Evolutionary conservation across 139 green algal species (phyloP).

Genomic region (Haematococcus sp.): DNA sequence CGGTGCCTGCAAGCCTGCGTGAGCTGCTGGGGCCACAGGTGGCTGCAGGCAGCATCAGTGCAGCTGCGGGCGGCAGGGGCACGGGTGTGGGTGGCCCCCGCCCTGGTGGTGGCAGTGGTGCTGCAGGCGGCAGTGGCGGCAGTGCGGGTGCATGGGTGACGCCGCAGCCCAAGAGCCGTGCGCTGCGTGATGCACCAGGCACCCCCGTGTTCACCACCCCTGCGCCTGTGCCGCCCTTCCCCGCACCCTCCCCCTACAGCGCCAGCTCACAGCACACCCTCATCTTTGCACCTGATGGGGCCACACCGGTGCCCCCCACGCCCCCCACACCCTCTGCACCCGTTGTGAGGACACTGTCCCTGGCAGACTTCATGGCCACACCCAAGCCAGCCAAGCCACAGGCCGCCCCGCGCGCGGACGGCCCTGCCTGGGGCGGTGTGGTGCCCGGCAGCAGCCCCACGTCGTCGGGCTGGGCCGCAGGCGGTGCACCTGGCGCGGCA

Average conservation of each 20-base stretch:
- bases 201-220: not conserved
- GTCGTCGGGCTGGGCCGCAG: not conserved
- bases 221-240: not conserved
- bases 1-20: not conserved
- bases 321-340: not conserved
- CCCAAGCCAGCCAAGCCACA: not conserved
- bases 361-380: constrained; percentile 22
- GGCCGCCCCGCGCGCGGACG: not conserved
- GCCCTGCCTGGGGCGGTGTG: not conserved
- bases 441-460: constrained; percentile 3
- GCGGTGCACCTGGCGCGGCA: not conserved
- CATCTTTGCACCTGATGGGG: no score
- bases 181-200: no score
- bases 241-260: no score
- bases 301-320: not conserved
- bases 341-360: constrained; percentile 14
- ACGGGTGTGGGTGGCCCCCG: no score
- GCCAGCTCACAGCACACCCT: no score
- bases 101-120: no score
- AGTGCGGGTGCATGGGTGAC: no score
- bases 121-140: no score
- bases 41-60: not conserved
- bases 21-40: constrained; percentile 3
- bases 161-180: no score
- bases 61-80: not conserved